Percentiles rank a stretch among this genome's conserved stretches.
phyloP scores from a whole-genome alignment of 2,329 filamentous ascomycete species.

The Ustilaginoidea virens region DNA sequence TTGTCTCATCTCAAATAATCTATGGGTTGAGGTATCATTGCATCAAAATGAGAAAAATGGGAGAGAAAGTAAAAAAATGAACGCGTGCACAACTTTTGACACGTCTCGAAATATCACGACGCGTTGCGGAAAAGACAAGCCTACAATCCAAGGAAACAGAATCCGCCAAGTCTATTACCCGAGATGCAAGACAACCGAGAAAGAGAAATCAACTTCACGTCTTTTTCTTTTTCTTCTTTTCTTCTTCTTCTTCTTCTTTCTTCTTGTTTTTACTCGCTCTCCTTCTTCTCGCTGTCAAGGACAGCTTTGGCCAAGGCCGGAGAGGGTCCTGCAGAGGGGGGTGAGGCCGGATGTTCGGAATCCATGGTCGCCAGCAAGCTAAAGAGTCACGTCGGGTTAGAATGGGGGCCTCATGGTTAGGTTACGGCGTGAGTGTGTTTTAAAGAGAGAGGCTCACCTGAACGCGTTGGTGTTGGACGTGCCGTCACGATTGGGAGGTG shows the following conservation, averaged over 20 bases:
- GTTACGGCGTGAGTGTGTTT: too few relatives aligned
- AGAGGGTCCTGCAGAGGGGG: constrained; percentile 52
- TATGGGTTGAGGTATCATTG: constrained; percentile 36
- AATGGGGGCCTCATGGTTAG: too few relatives aligned
- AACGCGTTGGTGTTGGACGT: constrained; percentile 76
- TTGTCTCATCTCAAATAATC: constrained; percentile 19
- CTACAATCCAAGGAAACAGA: constrained; percentile 31
- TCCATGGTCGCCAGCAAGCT: constrained; percentile 47
- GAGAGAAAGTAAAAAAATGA: constrained; percentile 7
- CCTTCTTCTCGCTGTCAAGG: constrained; percentile 40
- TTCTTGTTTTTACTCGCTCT: constrained; percentile 36
- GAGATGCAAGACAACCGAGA: constrained; percentile 29
- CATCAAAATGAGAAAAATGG: too few relatives aligned
- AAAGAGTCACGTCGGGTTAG: too few relatives aligned
- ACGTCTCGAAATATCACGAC: constrained; percentile 22
- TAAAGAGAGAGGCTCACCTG: too few relatives aligned
- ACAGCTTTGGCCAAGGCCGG: constrained; percentile 49
- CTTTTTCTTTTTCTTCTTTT: constrained; percentile 30
- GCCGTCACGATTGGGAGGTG: constrained; percentile 49
- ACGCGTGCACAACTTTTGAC: constrained; percentile 30
- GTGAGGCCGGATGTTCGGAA: constrained; percentile 49
- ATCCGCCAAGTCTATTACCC: constrained; percentile 35
- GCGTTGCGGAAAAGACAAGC: constrained; percentile 14
- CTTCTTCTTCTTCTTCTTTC: constrained; percentile 34
- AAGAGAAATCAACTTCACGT: constrained; percentile 16